Evolutionary conservation across 257 asterid species (phyloP).

Genomic region (Solanum rostratum): DNA sequence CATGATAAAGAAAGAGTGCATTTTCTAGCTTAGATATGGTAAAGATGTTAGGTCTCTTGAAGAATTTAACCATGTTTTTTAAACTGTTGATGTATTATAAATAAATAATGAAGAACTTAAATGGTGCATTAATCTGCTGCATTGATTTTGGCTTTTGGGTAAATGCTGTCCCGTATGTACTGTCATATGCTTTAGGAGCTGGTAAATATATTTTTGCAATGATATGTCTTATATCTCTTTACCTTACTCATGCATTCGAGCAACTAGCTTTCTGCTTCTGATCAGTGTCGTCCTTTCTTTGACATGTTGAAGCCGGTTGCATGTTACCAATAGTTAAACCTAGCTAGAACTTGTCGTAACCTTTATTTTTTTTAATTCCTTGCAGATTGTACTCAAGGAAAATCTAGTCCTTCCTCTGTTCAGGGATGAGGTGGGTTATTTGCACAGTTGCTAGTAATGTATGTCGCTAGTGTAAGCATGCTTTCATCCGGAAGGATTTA

Average conservation of each 20-base stretch:
- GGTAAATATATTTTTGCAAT: background rate
- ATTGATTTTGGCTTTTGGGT: background rate
- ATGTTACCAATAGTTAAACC: background rate
- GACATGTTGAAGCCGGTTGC: background rate
- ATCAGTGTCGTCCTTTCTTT: background rate
- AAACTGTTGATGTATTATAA: background rate
- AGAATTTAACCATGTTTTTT: background rate
- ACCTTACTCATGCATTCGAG: background rate
- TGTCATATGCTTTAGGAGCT: background rate
- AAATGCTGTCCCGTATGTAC: background rate
- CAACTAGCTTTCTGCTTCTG: background rate
- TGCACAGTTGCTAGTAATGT: background rate
- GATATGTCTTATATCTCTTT: background rate
- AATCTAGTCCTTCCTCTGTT: conserved; percentile 74
- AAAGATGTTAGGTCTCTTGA: background rate
- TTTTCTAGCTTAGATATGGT: background rate
- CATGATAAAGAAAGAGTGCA: background rate
- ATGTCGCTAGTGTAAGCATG: background rate
- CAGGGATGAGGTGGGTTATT: conserved; percentile 88
- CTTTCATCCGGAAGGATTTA: background rate
- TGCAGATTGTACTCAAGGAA: conserved; percentile 93
- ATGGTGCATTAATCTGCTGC: background rate
- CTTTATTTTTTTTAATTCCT: conserved; percentile 11
- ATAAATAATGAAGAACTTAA: background rate
- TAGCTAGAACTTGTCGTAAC: conserved; percentile 7